These are phyloP conservation scores for Talaromyces sp. DNA, from an alignment of 2,329 filamentous ascomycete genomes.

Conservation along the genomic window DNA sequence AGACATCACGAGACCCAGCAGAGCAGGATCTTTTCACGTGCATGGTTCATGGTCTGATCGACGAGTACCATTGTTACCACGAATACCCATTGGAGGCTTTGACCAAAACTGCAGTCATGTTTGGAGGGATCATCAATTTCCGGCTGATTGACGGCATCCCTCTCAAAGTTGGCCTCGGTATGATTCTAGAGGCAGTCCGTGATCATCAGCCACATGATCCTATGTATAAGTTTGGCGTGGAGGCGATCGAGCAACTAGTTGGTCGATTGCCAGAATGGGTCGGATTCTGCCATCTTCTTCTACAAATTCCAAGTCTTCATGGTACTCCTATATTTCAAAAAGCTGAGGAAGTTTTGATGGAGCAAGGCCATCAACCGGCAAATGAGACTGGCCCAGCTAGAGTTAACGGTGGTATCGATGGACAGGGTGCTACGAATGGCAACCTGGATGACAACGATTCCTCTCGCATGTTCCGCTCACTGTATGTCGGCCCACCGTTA, in stretches of 20 bases:
- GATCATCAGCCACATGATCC: conserved; percentile 76
- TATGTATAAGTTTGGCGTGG: conserved; percentile 98
- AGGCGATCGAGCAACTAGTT: conserved; percentile 85
- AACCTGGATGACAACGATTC: conserved; percentile 58
- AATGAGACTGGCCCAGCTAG: conserved; percentile 49
- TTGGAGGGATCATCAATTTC: conserved; percentile 93
- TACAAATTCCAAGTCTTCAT: conserved; percentile 75
- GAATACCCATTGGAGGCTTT: conserved; percentile 95
- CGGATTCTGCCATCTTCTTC: conserved; percentile 80
- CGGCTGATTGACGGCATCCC: conserved; percentile 85
- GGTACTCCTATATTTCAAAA: conserved; percentile 79
- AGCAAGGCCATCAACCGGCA: conserved; percentile 55
- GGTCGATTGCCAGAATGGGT: conserved; percentile 86
- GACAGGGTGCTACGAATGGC: conserved; percentile 61
- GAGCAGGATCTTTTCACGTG: conserved; percentile 96
- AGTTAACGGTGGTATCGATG: conserved; percentile 37
- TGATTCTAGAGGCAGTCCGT: conserved; percentile 94
- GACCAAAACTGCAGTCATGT: conserved; percentile 91
- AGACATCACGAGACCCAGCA: conserved; percentile 72
- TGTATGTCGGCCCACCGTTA: conserved; percentile 68
- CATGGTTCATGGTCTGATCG: conserved; percentile 97
- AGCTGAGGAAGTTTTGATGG: conserved; percentile 72
- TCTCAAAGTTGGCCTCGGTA: conserved; percentile 86
- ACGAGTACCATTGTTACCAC: conserved; percentile 92
- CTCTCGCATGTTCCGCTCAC: conserved; percentile 67